Evolutionary conservation across 176 grass and related monocot species (phyloP).

Genomic region (Oryza longistaminata): DNA sequence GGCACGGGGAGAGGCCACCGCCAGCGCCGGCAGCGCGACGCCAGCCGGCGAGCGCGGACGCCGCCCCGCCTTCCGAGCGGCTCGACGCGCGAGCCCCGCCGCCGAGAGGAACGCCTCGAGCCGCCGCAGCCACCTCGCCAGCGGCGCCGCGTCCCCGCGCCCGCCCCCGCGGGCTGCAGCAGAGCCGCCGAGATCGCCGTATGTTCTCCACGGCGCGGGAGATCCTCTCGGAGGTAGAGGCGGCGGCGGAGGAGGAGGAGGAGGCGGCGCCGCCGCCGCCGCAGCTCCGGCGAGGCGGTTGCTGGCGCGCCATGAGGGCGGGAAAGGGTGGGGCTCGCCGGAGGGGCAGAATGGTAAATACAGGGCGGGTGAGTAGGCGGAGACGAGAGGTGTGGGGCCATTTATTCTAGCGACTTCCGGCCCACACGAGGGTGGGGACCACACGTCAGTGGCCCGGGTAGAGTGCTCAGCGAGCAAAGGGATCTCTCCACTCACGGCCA

Average conservation of each 20-base stretch:
- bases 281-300: conserved; percentile 1
- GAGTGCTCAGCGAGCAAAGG: background rate
- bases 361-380: background rate
- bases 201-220: background rate
- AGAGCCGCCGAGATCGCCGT: background rate
- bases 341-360: background rate
- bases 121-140: conserved; percentile 44
- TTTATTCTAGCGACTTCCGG: background rate
- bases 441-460: background rate
- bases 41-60: conserved; percentile 47
- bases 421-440: background rate
- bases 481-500: background rate
- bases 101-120: conserved; percentile 66
- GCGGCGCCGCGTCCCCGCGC: background rate
- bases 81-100: conserved; percentile 30
- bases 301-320: conserved; percentile 41
- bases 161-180: conserved; percentile 16
- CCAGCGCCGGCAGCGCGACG: conserved; percentile 47
- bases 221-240: background rate
- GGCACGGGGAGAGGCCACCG: conserved; percentile 60
- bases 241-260: background rate
- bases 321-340: conserved; percentile 9
- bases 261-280: background rate
- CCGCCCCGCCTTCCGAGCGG: conserved; percentile 35
- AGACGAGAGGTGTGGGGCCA: background rate